A percentile compares a stretch with the other conserved stretches of the same genome.
Conservation (phyloP, 352 stramenopile genomes). For the Phytophthora macrochlamydospora region DNA sequence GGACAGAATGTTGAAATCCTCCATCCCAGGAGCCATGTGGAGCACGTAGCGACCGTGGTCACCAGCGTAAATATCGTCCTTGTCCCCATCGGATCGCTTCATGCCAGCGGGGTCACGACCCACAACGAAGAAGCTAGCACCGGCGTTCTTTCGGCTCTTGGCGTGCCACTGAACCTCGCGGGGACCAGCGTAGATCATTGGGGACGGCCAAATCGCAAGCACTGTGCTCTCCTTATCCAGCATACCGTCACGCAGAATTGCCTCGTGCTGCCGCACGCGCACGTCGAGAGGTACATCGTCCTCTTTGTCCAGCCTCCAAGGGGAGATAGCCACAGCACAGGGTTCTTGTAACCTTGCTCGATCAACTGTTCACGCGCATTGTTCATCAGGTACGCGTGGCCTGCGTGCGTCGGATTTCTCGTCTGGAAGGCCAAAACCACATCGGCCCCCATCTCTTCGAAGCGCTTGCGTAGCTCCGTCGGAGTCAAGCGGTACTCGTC, state of each 20-base stretch:
- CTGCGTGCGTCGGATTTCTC: conserved; percentile 97
- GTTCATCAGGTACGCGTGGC: conserved; percentile 98
- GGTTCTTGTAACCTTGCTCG: conserved; percentile 94
- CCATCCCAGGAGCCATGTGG: conserved; percentile 95
- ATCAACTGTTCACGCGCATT: conserved; percentile 95
- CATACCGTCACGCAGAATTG: conserved; percentile 92
- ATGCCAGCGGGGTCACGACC: conserved; percentile 97
- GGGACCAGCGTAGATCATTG: conserved; percentile 98
- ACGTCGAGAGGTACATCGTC: conserved; percentile 99
- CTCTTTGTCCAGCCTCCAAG: conserved; percentile 97
- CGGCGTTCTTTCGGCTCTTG: conserved; percentile 96
- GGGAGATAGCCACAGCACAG: conserved; percentile 97
- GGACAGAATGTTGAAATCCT: conserved; percentile 94
- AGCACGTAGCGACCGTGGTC: conserved; percentile 98
- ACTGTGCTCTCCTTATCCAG: conserved; percentile 97
- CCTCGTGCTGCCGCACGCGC: conserved; percentile 96
- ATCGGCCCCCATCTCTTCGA: conserved; percentile 95
- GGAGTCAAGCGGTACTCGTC: conserved; percentile 97
- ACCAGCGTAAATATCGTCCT: conserved; percentile 97
- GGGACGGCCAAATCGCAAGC: conserved; percentile 98
- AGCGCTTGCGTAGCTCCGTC: conserved; percentile 93
- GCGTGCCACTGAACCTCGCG: conserved; percentile 99
- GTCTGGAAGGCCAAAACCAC: conserved; percentile 99
- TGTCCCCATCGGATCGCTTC: conserved; percentile 94
- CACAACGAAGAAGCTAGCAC: conserved; percentile 98